Percentiles rank a stretch among this genome's conserved stretches.
Evolutionary conservation across 148 eudicot species (phyloP).

Genomic region (Rhododendron kiyosumense): DNA sequence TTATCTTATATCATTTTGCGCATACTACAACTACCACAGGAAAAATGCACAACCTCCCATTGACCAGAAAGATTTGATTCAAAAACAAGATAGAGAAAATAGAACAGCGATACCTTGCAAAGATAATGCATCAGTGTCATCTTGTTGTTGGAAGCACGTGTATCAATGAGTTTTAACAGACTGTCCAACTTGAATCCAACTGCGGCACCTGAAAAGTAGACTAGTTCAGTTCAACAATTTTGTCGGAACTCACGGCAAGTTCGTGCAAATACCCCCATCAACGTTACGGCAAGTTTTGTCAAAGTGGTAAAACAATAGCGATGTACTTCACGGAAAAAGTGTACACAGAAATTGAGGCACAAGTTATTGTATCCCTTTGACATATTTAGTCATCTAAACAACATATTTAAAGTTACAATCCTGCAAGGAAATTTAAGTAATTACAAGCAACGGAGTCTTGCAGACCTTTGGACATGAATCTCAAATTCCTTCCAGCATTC

Average conservation of each 20-base stretch:
- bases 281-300: background rate
- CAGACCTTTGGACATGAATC: background rate
- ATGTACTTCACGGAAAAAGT: background rate
- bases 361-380: background rate
- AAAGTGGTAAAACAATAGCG: background rate
- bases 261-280: background rate
- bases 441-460: background rate
- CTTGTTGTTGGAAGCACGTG: conserved; percentile 87
- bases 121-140: conserved; percentile 99
- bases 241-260: background rate
- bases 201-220: conserved; percentile 57
- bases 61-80: background rate
- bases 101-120: conserved; percentile 62
- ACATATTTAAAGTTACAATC: background rate
- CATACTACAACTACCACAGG: background rate
- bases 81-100: background rate
- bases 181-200: conserved; percentile 96
- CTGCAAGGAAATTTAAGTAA: background rate
- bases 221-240: conserved; percentile 9
- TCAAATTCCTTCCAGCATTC: background rate
- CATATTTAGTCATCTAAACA: background rate
- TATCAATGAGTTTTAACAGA: conserved; percentile 87
- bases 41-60: background rate
- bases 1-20: background rate
- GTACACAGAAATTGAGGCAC: background rate